Evolutionary conservation across 2,329 filamentous ascomycete species (phyloP), one percentile per base, ranked within the genome.

Genomic region (Aspergillus puulaauensis): DNA sequence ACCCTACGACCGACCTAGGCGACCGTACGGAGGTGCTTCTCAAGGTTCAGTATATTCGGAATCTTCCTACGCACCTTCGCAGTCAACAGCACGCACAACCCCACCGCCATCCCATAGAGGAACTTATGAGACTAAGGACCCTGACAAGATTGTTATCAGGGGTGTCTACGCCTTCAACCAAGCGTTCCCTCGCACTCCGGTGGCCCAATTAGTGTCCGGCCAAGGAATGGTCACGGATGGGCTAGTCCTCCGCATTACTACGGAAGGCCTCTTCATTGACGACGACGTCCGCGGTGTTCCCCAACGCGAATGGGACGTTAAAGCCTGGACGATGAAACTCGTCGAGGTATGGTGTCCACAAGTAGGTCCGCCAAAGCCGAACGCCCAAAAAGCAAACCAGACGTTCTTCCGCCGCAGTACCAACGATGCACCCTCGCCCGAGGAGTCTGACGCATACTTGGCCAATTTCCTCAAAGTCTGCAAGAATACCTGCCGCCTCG

Each of bases 301-400:
- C n/a, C 92, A 98, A 76, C 87, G 95, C 59, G 95, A 99, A 77
- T 99, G 95, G 95, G 95, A 99, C 73, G 87, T 98, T 70, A 98
- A 98, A 76, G 93, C 93, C 24, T 98, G 95, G 95, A 96, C 92
- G 44, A 84, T 99, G 77, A 97, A 96, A 78, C 80, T 89, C 64
- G 86, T 96, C 75, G 95, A 98, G 83, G 88, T 95, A 80, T 91
- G 89, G 86, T 92, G 88, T 70, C 82, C 84, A 69, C 84, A 88
- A 73, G 78, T 84, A 72, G 79, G 78, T 70, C 72, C 75, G 64
- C 75, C 73, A 66, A 73, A 74, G 63, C 59, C 58, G 23, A 61
- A 61, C 33, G 62, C 65, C 14, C 52, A 64, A 17, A 75, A 74
- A 59, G 59, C 68, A 40, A 68, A 59, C 53, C 66, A 67, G n/a